Percentiles rank a stretch among this genome's conserved stretches.
phyloP scores from a whole-genome alignment of 2,329 filamentous ascomycete genomes.

The Lachnellula willkommii region DNA sequence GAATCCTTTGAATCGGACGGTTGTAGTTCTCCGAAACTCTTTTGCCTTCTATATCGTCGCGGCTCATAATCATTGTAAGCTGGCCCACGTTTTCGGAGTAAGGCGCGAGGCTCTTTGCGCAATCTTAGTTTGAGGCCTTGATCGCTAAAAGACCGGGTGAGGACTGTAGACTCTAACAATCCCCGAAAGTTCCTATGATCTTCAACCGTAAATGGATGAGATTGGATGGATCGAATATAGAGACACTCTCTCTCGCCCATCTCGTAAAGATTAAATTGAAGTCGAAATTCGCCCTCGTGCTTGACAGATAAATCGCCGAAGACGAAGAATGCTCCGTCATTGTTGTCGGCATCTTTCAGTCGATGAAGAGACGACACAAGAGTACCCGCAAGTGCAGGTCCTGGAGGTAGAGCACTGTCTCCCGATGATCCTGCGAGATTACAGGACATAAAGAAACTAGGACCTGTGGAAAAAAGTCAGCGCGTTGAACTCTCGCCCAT shows the following conservation, averaged over 20 bases:
- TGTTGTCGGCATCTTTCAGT: conserved; percentile 71
- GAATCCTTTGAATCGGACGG: conserved; percentile 10
- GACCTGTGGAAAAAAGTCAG: conserved; percentile 33
- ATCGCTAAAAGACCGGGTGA: conserved; percentile 79
- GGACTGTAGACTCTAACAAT: conserved; percentile 72
- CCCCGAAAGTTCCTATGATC: conserved; percentile 68
- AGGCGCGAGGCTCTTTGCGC: conserved; percentile 70
- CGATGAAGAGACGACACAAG: conserved; percentile 76
- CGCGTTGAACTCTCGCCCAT: neutral
- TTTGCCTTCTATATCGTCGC: conserved; percentile 20
- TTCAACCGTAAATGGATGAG: conserved; percentile 62
- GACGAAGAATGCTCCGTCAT: conserved; percentile 82
- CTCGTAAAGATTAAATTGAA: conserved; percentile 76
- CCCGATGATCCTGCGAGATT: conserved; percentile 39
- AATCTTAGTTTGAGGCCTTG: conserved; percentile 79
- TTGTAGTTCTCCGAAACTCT: conserved; percentile 7
- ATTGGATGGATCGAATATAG: conserved; percentile 41
- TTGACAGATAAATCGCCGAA: conserved; percentile 82
- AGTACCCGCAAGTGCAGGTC: conserved; percentile 59
- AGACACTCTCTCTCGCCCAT: conserved; percentile 40
- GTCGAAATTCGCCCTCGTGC: conserved; percentile 63
- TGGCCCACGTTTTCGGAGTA: conserved; percentile 29
- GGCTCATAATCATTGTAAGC: conserved; percentile 31
- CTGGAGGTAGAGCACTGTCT: conserved; percentile 36
- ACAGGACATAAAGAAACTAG: conserved; percentile 46